Evolutionary conservation across 768 basidiomycete species (phyloP).

Genomic region (Phanerodontia chrysosporium): DNA sequence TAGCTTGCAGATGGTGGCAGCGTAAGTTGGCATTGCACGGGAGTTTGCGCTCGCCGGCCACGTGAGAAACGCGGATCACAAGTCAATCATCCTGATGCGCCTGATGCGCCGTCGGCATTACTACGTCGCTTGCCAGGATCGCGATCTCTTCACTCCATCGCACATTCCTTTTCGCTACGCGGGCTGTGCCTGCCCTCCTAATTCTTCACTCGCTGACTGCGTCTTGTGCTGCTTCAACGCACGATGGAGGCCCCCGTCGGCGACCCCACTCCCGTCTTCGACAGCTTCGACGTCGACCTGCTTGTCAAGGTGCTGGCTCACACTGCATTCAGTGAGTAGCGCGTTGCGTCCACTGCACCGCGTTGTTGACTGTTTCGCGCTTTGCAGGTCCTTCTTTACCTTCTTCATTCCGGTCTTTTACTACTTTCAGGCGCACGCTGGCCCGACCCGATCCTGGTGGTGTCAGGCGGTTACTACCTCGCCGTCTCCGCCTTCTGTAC

Average conservation of each 20-base stretch:
- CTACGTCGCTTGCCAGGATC: not conserved
- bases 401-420: conserved; percentile 77
- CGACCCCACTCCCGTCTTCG: conserved; percentile 54
- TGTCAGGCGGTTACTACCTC: conserved; percentile 52
- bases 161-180: conserved; percentile 6
- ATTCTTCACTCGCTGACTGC: not conserved
- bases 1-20: not conserved
- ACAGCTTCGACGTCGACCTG: conserved; percentile 72
- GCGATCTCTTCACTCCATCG: not conserved
- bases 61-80: not conserved
- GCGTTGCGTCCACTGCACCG: not conserved
- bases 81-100: not conserved
- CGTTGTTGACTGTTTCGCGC: not conserved
- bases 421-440: conserved; percentile 60
- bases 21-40: not conserved
- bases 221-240: conserved; percentile 8
- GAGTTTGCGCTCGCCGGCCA: too few species aligned
- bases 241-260: conserved; percentile 13
- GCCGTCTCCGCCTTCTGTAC: conserved; percentile 63
- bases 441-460: conserved; percentile 48
- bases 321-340: conserved; percentile 70
- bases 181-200: conserved; percentile 18
- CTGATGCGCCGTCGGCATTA: not conserved
- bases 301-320: conserved; percentile 73
- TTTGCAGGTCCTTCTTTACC: conserved; percentile 77